A percentile compares a stretch with the other conserved stretches of the same genome.
phyloP scores from a whole-genome alignment of 140 eudicot species.

The Artemisia princeps region DNA sequence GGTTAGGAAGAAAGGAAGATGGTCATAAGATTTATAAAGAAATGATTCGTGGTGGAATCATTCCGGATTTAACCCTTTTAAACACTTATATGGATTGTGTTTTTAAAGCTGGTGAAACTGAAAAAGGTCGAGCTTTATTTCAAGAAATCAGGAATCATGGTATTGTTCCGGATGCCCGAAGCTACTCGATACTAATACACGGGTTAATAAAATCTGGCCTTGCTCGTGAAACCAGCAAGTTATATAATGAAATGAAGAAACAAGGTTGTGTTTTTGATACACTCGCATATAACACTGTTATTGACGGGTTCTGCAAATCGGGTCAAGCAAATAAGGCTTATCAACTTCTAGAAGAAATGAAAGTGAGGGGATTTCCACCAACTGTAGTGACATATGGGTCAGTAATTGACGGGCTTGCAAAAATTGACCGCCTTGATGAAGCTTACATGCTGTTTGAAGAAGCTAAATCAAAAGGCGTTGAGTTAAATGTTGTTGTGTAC shows the following conservation, averaged over 20 bases:
- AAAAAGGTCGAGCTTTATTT: constrained; percentile 74
- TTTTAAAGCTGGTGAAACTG: constrained; percentile 81
- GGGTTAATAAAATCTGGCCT: constrained; percentile 81
- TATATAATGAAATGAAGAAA: constrained; percentile 75
- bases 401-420: constrained; percentile 90
- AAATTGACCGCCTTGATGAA: constrained; percentile 90
- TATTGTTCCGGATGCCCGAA: constrained; percentile 65
- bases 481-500: constrained; percentile 60
- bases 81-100: constrained; percentile 91
- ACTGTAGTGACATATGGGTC: constrained; percentile 89
- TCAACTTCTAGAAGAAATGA: constrained; percentile 89
- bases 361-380: constrained; percentile 56
- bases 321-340: constrained; percentile 85
- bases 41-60: constrained; percentile 58
- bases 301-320: constrained; percentile 82
- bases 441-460: constrained; percentile 97
- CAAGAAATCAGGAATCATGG: constrained; percentile 58
- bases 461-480: constrained; percentile 66
- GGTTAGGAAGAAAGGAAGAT: constrained; percentile 58
- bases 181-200: constrained; percentile 81
- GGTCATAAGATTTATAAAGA: constrained; percentile 93
- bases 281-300: constrained; percentile 75
- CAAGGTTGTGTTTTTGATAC: constrained; percentile 73
- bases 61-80: constrained; percentile 69
- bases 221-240: constrained; percentile 58